A percentile compares a stretch with the other conserved stretches of the same genome.
Conservation (phyloP, 768 basidiomycete genomes). For the Lactarius hatsudake region DNA sequence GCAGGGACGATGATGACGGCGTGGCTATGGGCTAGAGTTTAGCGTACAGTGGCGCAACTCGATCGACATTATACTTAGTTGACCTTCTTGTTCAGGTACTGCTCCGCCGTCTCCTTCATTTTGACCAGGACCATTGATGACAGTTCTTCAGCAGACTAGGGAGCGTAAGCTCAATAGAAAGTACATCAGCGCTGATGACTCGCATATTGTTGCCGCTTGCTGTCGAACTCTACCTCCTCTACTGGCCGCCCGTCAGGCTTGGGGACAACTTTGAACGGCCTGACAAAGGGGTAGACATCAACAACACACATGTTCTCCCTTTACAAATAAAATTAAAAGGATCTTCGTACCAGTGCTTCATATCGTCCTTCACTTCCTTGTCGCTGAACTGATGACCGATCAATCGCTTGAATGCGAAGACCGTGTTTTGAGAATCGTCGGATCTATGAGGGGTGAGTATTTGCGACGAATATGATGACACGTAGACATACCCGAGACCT, state of each 20-base stretch:
- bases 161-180: slow-evolving; percentile 17
- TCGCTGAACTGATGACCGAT: slow-evolving; percentile 94
- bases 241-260: slow-evolving; percentile 74
- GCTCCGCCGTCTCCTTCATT: slow-evolving; percentile 95
- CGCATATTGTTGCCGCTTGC: slow-evolving; percentile 78
- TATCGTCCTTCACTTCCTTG: slow-evolving; percentile 89
- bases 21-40: slow-evolving; percentile 45
- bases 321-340: too few species aligned
- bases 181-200: slow-evolving; percentile 34
- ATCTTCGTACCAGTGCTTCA: slow-evolving; percentile 72
- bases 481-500: slow-evolving; percentile 70
- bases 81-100: slow-evolving; percentile 88
- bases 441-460: slow-evolving; percentile 37
- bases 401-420: slow-evolving; percentile 90
- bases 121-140: slow-evolving; percentile 87
- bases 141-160: slow-evolving; percentile 78
- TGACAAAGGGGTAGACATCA: too few species aligned
- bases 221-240: slow-evolving; percentile 80
- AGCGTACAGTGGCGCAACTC: background rate
- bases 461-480: background rate
- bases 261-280: slow-evolving; percentile 79
- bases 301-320: too few species aligned
- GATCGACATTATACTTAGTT: slow-evolving; percentile 64
- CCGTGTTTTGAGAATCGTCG: too few species aligned
- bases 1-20: slow-evolving; percentile 96